These are phyloP conservation scores for Fusarium graminum DNA, from an alignment of 2,329 filamentous ascomycete species.

Conservation along the genomic window DNA sequence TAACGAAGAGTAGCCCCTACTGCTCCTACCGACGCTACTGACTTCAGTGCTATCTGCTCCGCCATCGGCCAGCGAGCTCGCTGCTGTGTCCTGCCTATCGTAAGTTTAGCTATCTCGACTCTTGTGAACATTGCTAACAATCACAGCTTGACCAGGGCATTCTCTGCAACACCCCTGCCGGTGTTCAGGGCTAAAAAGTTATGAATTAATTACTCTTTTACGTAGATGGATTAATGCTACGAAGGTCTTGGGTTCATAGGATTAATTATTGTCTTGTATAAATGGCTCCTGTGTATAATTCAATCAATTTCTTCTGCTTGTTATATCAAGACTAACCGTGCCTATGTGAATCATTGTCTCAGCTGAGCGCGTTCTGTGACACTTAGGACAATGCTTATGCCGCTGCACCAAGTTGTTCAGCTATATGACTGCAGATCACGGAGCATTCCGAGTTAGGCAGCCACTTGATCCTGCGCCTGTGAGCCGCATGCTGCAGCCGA, in stretches of 20 bases:
- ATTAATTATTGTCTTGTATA: slow-evolving; percentile 1
- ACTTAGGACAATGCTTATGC: neutral
- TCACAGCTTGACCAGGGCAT: slow-evolving; percentile 52
- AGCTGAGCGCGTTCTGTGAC: neutral
- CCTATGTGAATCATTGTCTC: neutral
- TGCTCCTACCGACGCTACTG: slow-evolving; percentile 55
- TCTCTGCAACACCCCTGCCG: slow-evolving; percentile 53
- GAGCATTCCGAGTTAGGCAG: neutral
- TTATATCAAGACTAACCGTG: neutral
- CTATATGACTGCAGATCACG: neutral
- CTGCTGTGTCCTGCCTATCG: slow-evolving; percentile 68
- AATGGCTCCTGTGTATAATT: neutral
- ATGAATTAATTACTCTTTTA: neutral
- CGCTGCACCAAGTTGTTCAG: neutral
- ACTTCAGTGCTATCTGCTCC: slow-evolving; percentile 62
- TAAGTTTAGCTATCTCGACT: neutral
- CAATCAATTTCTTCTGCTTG: neutral
- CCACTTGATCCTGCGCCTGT: neutral
- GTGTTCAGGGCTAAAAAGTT: slow-evolving; percentile 46
- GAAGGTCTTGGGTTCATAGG: neutral
- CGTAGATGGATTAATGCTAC: neutral
- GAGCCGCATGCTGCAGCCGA: neutral
- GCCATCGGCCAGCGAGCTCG: slow-evolving; percentile 66
- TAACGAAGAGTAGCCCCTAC: slow-evolving; percentile 40
- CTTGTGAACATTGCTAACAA: neutral